Evolutionary conservation across 768 basidiomycete genomes (phyloP).

Genomic region (Calocera cornea): DNA sequence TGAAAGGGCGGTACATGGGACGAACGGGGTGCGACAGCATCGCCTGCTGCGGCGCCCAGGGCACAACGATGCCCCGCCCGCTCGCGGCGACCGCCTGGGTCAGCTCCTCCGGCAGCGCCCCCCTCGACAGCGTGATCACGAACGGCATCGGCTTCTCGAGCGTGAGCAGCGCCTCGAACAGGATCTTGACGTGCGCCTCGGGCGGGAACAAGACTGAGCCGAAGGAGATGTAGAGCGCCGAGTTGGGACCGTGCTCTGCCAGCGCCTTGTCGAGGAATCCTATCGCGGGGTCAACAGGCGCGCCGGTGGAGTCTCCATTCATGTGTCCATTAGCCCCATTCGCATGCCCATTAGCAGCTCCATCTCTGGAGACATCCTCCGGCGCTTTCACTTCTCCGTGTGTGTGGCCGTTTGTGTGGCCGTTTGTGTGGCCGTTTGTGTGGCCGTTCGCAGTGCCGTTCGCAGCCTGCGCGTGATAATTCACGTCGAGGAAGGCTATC

Average conservation of each 20-base stretch:
- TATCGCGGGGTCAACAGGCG: neutral
- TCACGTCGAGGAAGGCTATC: neutral
- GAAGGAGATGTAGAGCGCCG: neutral
- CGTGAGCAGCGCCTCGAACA: neutral
- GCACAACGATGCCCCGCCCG: constrained; percentile 16
- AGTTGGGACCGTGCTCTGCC: neutral
- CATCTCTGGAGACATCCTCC: no score
- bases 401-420: no score
- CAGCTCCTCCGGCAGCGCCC: constrained; percentile 14
- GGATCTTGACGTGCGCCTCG: neutral
- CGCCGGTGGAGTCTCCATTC: neutral
- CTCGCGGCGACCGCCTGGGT: constrained; percentile 11
- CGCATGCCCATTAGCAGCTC: neutral
- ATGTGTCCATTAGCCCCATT: neutral
- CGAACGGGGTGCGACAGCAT: constrained; percentile 19
- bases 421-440: neutral
- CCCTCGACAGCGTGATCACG: neutral
- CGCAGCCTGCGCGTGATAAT: neutral
- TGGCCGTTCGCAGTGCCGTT: neutral
- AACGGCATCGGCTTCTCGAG: neutral
- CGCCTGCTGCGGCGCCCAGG: constrained; percentile 20
- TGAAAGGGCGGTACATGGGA: neutral
- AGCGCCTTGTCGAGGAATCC: neutral
- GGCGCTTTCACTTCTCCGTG: no score
- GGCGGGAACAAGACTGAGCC: neutral